phyloP scores from a whole-genome alignment of 306 rosid species.

The Acacia acuminata region DNA sequence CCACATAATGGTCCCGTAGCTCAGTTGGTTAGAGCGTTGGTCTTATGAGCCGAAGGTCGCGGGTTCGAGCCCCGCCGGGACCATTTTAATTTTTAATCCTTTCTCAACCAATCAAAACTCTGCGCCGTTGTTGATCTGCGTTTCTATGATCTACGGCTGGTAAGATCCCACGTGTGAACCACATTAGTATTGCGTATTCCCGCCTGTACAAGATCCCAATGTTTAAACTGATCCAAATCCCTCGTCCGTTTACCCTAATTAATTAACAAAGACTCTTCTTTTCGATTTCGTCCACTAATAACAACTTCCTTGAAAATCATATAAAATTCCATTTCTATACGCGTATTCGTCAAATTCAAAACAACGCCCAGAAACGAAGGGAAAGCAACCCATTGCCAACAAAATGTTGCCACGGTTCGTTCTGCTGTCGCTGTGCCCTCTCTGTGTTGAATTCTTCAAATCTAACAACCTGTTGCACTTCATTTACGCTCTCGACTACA shows the following conservation, averaged over 20 bases:
- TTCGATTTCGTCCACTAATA: not conserved
- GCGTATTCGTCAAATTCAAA: not conserved
- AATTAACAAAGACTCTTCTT: not conserved
- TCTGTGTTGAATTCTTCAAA: constrained; percentile 45
- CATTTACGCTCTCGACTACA: constrained; percentile 29
- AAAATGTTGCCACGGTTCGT: constrained; percentile 40
- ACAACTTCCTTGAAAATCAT: not conserved
- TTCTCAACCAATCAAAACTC: not conserved
- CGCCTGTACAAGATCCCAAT: not conserved
- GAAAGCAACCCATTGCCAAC: constrained; percentile 33
- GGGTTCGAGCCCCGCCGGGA: constrained; percentile 26
- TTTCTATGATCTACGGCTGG: not conserved
- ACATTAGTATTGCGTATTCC: not conserved
- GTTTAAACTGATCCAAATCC: not conserved
- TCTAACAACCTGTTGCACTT: constrained; percentile 20
- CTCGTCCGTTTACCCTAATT: not conserved
- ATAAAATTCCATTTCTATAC: not conserved
- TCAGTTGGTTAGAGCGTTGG: constrained; percentile 36
- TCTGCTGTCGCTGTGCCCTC: constrained; percentile 51
- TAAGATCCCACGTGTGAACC: not conserved
- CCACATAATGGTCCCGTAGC: not conserved
- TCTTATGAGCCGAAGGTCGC: constrained; percentile 38
- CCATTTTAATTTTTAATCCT: not conserved
- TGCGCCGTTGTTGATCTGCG: not conserved
- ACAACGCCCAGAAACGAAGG: constrained; percentile 1